phyloP scores from a whole-genome alignment of 2,329 filamentous ascomycete species.

The Lasiodiplodia sp. region DNA sequence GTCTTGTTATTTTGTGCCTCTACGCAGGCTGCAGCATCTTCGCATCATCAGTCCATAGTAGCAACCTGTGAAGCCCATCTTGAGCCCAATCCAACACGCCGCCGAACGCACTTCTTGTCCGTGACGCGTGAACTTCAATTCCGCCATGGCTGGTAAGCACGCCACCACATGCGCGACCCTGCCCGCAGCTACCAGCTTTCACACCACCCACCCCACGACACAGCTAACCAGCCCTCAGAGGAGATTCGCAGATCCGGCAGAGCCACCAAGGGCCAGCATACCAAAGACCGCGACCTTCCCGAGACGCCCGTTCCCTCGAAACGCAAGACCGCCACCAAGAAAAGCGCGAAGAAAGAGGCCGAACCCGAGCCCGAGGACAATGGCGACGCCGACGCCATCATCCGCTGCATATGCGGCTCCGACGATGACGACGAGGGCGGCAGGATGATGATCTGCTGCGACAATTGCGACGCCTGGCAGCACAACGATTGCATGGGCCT shows the following conservation, averaged over 20 bases:
- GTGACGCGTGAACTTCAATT: slow-evolving; percentile 29
- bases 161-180: slow-evolving; percentile 34
- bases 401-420: slow-evolving; percentile 92
- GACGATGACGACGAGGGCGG: slow-evolving; percentile 85
- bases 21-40: slow-evolving; percentile 22
- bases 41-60: slow-evolving; percentile 31
- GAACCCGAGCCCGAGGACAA: slow-evolving; percentile 61
- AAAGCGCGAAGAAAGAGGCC: slow-evolving; percentile 54
- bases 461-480: slow-evolving; percentile 92
- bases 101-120: slow-evolving; percentile 18
- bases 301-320: slow-evolving; percentile 48
- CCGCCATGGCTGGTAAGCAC: slow-evolving; percentile 68
- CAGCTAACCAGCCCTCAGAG: slow-evolving; percentile 52
- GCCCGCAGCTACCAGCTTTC: slow-evolving; percentile 32
- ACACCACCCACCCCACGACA: slow-evolving; percentile 28
- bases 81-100: slow-evolving; percentile 26
- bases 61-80: slow-evolving; percentile 40
- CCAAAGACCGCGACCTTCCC: slow-evolving; percentile 76
- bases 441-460: slow-evolving; percentile 95
- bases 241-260: slow-evolving; percentile 94
- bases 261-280: slow-evolving; percentile 95
- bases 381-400: slow-evolving; percentile 73
- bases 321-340: slow-evolving; percentile 55
- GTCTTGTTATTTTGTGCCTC: slow-evolving; percentile 21
- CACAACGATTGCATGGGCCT: slow-evolving; percentile 96